These are phyloP conservation scores for Trichosporon inkin DNA, from an alignment of 1,284 basidiomycete species.

Conservation along the genomic window DNA sequence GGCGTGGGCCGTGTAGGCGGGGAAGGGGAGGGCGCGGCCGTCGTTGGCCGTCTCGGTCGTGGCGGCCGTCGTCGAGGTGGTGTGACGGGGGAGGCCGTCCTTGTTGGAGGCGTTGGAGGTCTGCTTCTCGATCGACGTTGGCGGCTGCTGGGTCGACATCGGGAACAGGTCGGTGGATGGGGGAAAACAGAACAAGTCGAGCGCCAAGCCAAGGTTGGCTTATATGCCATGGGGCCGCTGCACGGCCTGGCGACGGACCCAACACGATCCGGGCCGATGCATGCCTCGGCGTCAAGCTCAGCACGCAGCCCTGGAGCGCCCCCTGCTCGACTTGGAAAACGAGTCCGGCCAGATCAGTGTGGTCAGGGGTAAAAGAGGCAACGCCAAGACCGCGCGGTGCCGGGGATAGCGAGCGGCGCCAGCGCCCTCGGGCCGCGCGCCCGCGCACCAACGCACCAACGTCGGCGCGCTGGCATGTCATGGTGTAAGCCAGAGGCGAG, in stretches of 20 bases:
- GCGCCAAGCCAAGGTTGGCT: background rate
- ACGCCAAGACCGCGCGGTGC: no score
- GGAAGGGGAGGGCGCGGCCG: conserved; percentile 27
- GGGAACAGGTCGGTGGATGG: background rate
- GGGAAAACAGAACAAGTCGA: background rate
- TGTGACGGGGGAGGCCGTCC: background rate
- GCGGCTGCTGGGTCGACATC: background rate
- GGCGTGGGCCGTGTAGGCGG: conserved; percentile 40
- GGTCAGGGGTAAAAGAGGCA: background rate
- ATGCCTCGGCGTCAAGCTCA: conserved; percentile 9
- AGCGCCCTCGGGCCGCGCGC: no score
- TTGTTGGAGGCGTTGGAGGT: background rate
- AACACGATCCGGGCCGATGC: conserved; percentile 2
- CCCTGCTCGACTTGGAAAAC: background rate
- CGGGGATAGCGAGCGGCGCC: no score
- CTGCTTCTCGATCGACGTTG: conserved; percentile 4
- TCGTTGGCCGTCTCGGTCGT: conserved; percentile 2
- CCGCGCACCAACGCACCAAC: no score
- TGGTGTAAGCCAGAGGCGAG: no score
- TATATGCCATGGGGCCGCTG: background rate
- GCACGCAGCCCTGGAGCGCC: background rate
- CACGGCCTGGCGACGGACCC: background rate
- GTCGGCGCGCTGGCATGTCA: no score
- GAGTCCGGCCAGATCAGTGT: background rate
- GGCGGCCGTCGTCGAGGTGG: background rate